A percentile compares a stretch with the other conserved stretches of the same genome.
Conservation (phyloP, 2,329 filamentous ascomycete species). For the Fusarium equiseti region DNA sequence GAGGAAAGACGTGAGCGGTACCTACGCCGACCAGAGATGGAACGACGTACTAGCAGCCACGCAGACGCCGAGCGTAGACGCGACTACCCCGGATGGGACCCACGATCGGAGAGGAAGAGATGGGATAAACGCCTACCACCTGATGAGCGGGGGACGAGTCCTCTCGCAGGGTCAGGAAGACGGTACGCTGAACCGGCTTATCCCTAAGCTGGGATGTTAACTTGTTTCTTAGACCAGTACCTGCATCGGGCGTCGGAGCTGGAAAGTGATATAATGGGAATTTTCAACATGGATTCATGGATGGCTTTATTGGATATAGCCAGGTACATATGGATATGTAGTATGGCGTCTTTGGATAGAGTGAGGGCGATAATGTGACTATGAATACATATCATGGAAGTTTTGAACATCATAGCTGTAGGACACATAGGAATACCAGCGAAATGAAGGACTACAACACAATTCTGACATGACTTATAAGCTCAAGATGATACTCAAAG, state of each 20-base stretch:
- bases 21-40: slow-evolving; percentile 55
- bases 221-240: slow-evolving; percentile 3
- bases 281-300: neutral
- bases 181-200: slow-evolving; percentile 56
- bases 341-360: slow-evolving; percentile 28
- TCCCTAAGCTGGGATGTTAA: slow-evolving; percentile 29
- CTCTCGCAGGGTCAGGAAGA: slow-evolving; percentile 53
- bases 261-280: slow-evolving; percentile 14
- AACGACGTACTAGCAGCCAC: slow-evolving; percentile 63
- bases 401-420: neutral
- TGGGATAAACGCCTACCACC: slow-evolving; percentile 52
- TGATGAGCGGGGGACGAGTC: slow-evolving; percentile 50
- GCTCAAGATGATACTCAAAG: neutral
- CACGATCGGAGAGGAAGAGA: slow-evolving; percentile 52
- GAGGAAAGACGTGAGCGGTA: slow-evolving; percentile 54
- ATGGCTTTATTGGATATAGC: slow-evolving; percentile 7
- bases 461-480: neutral
- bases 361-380: slow-evolving; percentile 22
- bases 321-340: slow-evolving; percentile 15
- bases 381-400: slow-evolving; percentile 22
- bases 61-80: slow-evolving; percentile 61
- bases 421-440: neutral
- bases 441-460: neutral
- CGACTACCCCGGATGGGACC: slow-evolving; percentile 52
- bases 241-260: neutral